These are phyloP conservation scores for Dactylellina parvicollis DNA, from an alignment of 2,329 filamentous ascomycete species.

Conservation along the genomic window DNA sequence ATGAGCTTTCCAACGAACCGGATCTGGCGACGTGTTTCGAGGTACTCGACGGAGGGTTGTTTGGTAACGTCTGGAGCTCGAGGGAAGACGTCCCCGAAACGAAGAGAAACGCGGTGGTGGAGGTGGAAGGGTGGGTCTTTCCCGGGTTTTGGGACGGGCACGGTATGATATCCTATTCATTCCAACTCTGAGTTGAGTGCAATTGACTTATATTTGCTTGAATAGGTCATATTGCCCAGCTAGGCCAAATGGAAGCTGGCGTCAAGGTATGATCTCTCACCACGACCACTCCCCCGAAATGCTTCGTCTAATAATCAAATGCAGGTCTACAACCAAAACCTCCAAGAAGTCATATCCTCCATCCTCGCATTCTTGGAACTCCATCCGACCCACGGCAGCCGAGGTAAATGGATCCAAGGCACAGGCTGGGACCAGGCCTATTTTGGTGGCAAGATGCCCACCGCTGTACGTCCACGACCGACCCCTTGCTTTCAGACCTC, in stretches of 20 bases:
- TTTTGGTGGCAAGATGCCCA: slow-evolving; percentile 71
- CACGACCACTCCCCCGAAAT: slow-evolving; percentile 61
- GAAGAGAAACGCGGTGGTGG: not conserved
- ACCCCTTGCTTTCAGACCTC: too few species aligned
- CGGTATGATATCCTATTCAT: slow-evolving; percentile 58
- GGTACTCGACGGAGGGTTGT: not conserved
- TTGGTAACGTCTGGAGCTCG: slow-evolving; percentile 12
- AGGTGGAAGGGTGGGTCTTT: slow-evolving; percentile 63
- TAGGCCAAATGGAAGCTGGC: slow-evolving; percentile 74
- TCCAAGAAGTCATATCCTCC: slow-evolving; percentile 65
- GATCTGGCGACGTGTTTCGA: slow-evolving; percentile 29
- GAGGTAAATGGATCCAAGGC: slow-evolving; percentile 72
- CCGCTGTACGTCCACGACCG: slow-evolving; percentile 66
- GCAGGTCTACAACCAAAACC: slow-evolving; percentile 7
- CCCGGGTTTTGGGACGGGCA: slow-evolving; percentile 78
- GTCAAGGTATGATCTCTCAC: slow-evolving; percentile 68
- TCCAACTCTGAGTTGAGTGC: not conserved
- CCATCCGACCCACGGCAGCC: slow-evolving; percentile 67
- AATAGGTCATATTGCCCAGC: slow-evolving; percentile 70
- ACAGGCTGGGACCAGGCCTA: slow-evolving; percentile 77
- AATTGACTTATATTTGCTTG: not conserved
- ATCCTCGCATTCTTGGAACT: slow-evolving; percentile 66
- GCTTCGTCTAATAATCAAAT: slow-evolving; percentile 56
- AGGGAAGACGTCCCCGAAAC: not conserved
- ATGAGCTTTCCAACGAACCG: not conserved